A percentile compares a stretch with the other conserved stretches of the same genome.
These are phyloP conservation scores for Phoenix roebelenii DNA, from an alignment of 176 grass and related monocot species.

Conservation along the genomic window DNA sequence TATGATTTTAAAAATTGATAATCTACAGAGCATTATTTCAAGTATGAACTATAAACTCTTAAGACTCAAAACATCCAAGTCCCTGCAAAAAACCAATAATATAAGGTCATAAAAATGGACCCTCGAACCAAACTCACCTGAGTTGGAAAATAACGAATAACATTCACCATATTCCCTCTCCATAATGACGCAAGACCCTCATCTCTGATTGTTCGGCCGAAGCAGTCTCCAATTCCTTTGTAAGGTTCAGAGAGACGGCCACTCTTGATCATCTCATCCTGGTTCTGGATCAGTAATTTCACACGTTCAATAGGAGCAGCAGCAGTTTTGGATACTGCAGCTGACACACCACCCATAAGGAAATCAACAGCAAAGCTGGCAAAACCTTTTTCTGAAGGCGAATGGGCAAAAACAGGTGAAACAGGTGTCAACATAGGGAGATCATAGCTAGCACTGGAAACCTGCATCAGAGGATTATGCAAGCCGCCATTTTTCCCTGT, in stretches of 20 bases:
- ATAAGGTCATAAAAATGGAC: no score
- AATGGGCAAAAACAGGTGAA: constrained; percentile 53
- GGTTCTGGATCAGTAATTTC: constrained; percentile 92
- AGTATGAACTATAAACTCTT: no score
- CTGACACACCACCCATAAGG: constrained; percentile 91
- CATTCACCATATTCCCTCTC: constrained; percentile 88
- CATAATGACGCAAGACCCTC: constrained; percentile 65
- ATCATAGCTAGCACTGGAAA: constrained; percentile 20
- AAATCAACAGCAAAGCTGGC: constrained; percentile 66
- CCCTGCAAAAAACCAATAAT: no score
- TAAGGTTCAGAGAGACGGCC: constrained; percentile 84
- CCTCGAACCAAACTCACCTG: constrained; percentile 27
- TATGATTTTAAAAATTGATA: no score
- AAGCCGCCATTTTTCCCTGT: constrained; percentile 30
- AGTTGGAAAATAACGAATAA: constrained; percentile 95
- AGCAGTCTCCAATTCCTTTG: constrained; percentile 93
- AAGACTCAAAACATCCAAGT: no score
- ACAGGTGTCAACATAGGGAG: constrained; percentile 38
- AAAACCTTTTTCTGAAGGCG: constrained; percentile 63
- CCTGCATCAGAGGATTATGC: constrained; percentile 20
- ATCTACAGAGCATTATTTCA: no score
- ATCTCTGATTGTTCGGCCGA: constrained; percentile 65
- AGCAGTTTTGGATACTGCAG: constrained; percentile 91
- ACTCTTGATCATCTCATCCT: constrained; percentile 94
- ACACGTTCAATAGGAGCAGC: constrained; percentile 92